Base-by-base conservation (phyloP, 305 asterid genomes). In the Fraxinus velutina region DNA sequence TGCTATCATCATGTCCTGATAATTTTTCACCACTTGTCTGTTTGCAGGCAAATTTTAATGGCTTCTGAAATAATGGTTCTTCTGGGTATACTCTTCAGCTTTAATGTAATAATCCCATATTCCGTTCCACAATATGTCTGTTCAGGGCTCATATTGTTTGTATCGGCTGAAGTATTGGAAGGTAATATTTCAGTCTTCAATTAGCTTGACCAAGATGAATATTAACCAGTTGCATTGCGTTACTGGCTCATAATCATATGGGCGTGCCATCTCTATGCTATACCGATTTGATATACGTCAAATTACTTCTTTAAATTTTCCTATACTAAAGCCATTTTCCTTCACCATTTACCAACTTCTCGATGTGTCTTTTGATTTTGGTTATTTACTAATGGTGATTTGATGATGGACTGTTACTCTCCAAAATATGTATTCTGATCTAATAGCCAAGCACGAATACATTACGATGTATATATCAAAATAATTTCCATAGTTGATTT, bases 151-250 rank as follows among this genome's bases (percentile, higher is more conserved):
- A 60, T 96, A 79, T 88, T 92, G 98, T 96, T 96, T 86, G 99
- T 96, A 74, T 92, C 98, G 81, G 97, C 97, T 83, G 99, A 96
- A 91, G 99, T 96, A 15, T 84, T 96, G 73, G 99, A 96, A 94
- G 99, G 99, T 89, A 85, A 85, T 83, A 80, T 47, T 76, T 64
- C 73, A 42, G 60, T 32, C 1, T 68, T 68, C 21, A 29, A 29
- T 29, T 29, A 29, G 37, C 29, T 8, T 68, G 29, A 68, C 74
- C 37, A 62, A 24, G 34, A 62, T 62, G 71, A 62, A 62, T 62
- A 62, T 62, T 62, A 21, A 21, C 71, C 71, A 62, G 71, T 22
- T 62, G 33, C 71, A 62, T 62, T 62, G 71, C 24, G 33, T 62
- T 60, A 60, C 32, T 19, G 30, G 8, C 71, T 60, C 30, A 22